Percentiles rank a stretch among this genome's conserved stretches.
Conservation (phyloP, 352 stramenopile species). For the Globisporangium sylvaticum region DNA sequence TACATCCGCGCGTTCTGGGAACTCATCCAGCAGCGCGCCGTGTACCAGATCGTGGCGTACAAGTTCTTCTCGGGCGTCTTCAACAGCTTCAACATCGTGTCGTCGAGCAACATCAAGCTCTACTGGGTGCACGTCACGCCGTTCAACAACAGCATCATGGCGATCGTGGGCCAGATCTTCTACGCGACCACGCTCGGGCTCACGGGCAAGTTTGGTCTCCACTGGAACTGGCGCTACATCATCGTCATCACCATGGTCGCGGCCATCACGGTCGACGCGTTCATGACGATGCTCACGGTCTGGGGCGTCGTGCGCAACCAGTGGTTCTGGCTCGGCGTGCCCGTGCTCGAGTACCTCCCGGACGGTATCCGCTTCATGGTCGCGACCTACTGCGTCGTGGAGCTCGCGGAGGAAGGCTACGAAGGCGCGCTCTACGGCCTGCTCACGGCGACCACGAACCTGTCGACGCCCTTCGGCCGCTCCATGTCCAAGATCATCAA, state of each 20-base stretch:
- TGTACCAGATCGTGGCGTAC: conserved; percentile 60
- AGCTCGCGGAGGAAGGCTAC: conserved; percentile 47
- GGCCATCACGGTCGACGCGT: conserved; percentile 33
- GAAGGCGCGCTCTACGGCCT: conserved; percentile 56
- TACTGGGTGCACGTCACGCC: conserved; percentile 57
- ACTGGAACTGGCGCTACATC: conserved; percentile 56
- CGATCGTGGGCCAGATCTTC: conserved; percentile 42
- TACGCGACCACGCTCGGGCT: conserved; percentile 45
- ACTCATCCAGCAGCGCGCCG: conserved; percentile 49
- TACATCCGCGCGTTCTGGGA: conserved; percentile 52
- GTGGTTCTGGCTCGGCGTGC: conserved; percentile 61
- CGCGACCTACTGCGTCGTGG: conserved; percentile 51
- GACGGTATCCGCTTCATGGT: conserved; percentile 52
- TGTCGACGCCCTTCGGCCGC: conserved; percentile 39
- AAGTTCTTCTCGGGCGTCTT: conserved; percentile 64
- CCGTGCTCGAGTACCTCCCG: conserved; percentile 47
- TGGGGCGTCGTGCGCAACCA: conserved; percentile 53
- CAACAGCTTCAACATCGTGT: conserved; percentile 60
- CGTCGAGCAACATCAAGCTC: conserved; percentile 45
- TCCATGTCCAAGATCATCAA: conserved; percentile 58
- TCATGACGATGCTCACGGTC: conserved; percentile 51
- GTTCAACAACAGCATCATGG: conserved; percentile 54
- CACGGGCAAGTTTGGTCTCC: conserved; percentile 38
- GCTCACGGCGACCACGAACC: conserved; percentile 44
- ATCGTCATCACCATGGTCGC: conserved; percentile 40